These are phyloP conservation scores for Gautieria morchelliformis DNA, from an alignment of 768 basidiomycete species.

Conservation along the genomic window DNA sequence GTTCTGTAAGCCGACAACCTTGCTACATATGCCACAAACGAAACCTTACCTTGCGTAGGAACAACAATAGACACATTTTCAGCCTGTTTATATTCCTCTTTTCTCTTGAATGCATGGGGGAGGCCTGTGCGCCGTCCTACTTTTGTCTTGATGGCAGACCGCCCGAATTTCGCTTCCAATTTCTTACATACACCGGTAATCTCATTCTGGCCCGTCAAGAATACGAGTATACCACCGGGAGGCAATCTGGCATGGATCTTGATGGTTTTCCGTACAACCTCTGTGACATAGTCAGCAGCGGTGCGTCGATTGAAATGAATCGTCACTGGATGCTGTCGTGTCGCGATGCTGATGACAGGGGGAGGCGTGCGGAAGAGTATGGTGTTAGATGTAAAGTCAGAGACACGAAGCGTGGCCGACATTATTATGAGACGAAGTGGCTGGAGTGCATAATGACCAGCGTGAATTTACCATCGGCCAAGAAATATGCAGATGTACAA, in stretches of 20 bases:
- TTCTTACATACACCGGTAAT: slow-evolving; percentile 77
- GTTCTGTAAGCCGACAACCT: not conserved
- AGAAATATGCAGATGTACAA: not conserved
- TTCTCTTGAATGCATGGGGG: not conserved
- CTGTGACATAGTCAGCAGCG: slow-evolving; percentile 75
- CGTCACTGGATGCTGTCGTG: slow-evolving; percentile 92
- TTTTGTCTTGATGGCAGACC: slow-evolving; percentile 49
- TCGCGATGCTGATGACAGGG: slow-evolving; percentile 83
- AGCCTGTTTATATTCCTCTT: not conserved
- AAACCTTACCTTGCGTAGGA: slow-evolving; percentile 38
- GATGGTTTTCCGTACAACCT: slow-evolving; percentile 80
- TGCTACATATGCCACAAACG: not conserved
- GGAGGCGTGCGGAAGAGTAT: slow-evolving; percentile 74
- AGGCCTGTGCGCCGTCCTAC: slow-evolving; percentile 23
- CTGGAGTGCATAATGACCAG: slow-evolving; percentile 24
- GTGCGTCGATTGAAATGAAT: slow-evolving; percentile 89
- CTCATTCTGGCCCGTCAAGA: slow-evolving; percentile 94
- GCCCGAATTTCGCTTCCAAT: slow-evolving; percentile 69
- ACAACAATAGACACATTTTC: slow-evolving; percentile 19
- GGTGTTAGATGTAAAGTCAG: slow-evolving; percentile 83
- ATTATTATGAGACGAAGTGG: slow-evolving; percentile 93
- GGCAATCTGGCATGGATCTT: slow-evolving; percentile 93
- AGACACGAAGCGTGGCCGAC: slow-evolving; percentile 94
- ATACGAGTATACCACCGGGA: slow-evolving; percentile 86
- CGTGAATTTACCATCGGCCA: slow-evolving; percentile 2